Evolutionary conservation across 2,329 filamentous ascomycete species (phyloP).

Genomic region (Trichoderma asperellum): DNA sequence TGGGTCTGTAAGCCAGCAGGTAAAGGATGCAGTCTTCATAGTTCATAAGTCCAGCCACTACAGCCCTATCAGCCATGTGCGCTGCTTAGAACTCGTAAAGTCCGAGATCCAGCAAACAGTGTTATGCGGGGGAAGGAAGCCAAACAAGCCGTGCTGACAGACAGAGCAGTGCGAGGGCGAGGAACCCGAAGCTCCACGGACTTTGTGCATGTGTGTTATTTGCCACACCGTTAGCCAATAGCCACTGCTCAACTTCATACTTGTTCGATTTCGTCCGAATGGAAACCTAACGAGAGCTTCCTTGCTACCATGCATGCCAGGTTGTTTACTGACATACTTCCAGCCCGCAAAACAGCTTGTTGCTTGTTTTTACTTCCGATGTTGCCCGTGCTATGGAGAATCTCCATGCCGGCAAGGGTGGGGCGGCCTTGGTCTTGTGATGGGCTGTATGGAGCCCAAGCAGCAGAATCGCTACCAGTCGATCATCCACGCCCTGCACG

Average conservation of each 20-base stretch:
- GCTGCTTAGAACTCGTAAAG: neutral
- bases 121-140: slow-evolving; percentile 15
- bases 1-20: neutral
- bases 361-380: slow-evolving; percentile 9
- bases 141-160: slow-evolving; percentile 16
- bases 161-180: slow-evolving; percentile 1
- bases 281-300: neutral
- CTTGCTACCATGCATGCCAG: neutral
- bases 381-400: slow-evolving; percentile 10
- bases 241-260: neutral
- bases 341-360: neutral
- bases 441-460: slow-evolving; percentile 13
- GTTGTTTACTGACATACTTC: neutral
- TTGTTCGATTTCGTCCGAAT: slow-evolving; percentile 14
- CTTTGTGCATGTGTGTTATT: neutral
- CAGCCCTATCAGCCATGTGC: slow-evolving; percentile 11
- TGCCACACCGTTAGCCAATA: slow-evolving; percentile 11
- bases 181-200: slow-evolving; percentile 20
- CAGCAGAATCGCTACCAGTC: neutral
- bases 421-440: slow-evolving; percentile 24
- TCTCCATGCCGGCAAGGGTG: slow-evolving; percentile 10
- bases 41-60: neutral
- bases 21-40: neutral
- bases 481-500: slow-evolving; percentile 15
- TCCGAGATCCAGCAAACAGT: slow-evolving; percentile 11